Percentiles rank a stretch among this genome's conserved stretches.
These are phyloP conservation scores for Bidens hawaiensis DNA, from an alignment of 140 eudicot species.

Conservation along the genomic window DNA sequence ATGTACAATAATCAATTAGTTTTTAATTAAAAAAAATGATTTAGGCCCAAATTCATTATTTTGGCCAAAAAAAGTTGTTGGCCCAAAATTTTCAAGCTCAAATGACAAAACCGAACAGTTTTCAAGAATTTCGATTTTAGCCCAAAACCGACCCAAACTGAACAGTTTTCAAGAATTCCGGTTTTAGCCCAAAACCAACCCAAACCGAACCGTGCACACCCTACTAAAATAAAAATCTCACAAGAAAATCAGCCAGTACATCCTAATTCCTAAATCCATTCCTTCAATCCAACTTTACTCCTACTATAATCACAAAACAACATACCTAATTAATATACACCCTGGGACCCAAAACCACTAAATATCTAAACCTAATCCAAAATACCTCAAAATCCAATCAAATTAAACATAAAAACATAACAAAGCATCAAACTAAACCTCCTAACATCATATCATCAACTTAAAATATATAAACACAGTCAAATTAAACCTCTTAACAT, in stretches of 20 bases:
- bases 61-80: too few species aligned
- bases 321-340: not conserved
- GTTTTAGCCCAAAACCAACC: too few species aligned
- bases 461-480: not conserved
- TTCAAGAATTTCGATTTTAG: too few species aligned
- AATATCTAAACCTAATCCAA: slow-evolving; percentile 10
- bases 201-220: too few species aligned
- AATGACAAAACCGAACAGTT: too few species aligned
- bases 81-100: too few species aligned
- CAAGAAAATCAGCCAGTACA: not conserved
- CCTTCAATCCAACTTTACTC: not conserved
- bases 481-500: not conserved
- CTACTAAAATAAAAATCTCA: too few species aligned
- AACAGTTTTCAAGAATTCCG: too few species aligned
- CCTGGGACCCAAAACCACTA: not conserved
- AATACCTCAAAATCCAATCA: not conserved
- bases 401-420: not conserved
- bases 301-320: not conserved
- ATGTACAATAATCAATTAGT: too few species aligned
- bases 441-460: not conserved
- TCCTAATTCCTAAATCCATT: not conserved
- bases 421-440: not conserved
- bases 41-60: too few species aligned
- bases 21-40: too few species aligned
- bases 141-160: too few species aligned